These are phyloP conservation scores for Lizonia empirigonia DNA, from an alignment of 2,329 filamentous ascomycete genomes.

Conservation along the genomic window DNA sequence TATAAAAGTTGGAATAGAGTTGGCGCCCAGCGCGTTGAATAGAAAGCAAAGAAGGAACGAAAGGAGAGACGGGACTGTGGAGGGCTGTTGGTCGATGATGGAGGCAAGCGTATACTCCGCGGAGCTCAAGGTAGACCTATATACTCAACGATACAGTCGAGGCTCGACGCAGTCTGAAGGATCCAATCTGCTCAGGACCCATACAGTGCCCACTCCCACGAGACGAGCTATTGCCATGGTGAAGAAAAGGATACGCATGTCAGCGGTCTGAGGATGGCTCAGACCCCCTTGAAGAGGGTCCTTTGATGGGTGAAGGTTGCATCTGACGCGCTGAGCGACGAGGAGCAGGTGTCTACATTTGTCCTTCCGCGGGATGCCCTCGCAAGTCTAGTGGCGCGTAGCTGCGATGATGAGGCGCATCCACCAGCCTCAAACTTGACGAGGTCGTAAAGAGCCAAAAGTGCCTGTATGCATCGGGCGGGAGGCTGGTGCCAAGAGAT, in stretches of 20 bases:
- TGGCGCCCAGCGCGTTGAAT: slow-evolving; percentile 36
- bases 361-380: slow-evolving; percentile 12
- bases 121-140: slow-evolving; percentile 16
- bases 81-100: slow-evolving; percentile 11
- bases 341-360: slow-evolving; percentile 10
- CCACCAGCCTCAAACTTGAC: slow-evolving; percentile 29
- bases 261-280: slow-evolving; percentile 19
- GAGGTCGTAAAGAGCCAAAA: slow-evolving; percentile 2
- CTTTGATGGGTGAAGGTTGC: slow-evolving; percentile 4
- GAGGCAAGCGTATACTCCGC: neutral
- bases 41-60: slow-evolving; percentile 29
- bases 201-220: slow-evolving; percentile 31
- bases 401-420: slow-evolving; percentile 21
- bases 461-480: neutral
- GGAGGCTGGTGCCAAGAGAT: slow-evolving; percentile 3
- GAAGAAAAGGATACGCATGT: slow-evolving; percentile 14
- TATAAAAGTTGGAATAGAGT: slow-evolving; percentile 26
- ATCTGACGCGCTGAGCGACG: slow-evolving; percentile 16
- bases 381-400: slow-evolving; percentile 15
- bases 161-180: neutral
- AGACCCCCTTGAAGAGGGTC: slow-evolving; percentile 15
- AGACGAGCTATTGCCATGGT: slow-evolving; percentile 26
- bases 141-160: slow-evolving; percentile 15
- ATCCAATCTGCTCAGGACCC: slow-evolving; percentile 13
- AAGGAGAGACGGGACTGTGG: slow-evolving; percentile 18